phyloP scores from a whole-genome alignment of 495 filamentous ascomycete species.

The Saxispiralis lemnorum region DNA sequence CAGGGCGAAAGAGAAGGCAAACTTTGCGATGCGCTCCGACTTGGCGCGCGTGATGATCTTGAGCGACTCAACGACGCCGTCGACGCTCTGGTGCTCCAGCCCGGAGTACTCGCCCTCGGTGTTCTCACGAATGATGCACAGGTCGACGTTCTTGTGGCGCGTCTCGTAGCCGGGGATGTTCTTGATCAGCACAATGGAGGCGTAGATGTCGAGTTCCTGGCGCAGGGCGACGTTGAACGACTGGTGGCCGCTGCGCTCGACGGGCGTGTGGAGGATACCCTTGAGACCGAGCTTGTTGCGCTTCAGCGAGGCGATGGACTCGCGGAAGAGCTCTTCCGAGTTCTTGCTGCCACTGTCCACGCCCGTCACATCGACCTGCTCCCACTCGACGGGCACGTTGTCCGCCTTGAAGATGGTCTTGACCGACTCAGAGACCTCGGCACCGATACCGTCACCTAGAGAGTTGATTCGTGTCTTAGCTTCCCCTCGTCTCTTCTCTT shows the following conservation, averaged over 20 bases:
- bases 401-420: conserved; percentile 99
- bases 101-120: conserved; percentile 99
- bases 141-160: conserved; percentile 86
- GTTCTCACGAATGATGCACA: conserved; percentile 99
- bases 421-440: conserved; percentile 92
- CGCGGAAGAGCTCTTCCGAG: conserved; percentile 83
- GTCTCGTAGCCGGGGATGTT: conserved; percentile 98
- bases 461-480: conserved; percentile 11
- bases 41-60: conserved; percentile 99
- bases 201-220: conserved; percentile 98
- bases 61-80: conserved; percentile 92
- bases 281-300: conserved; percentile 97
- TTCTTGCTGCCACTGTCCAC: conserved; percentile 73
- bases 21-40: conserved; percentile 96
- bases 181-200: conserved; percentile 93
- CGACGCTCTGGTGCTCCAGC: conserved; percentile 92
- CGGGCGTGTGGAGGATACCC: conserved; percentile 90
- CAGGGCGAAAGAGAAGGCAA: conserved; percentile 90
- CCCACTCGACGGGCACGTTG: conserved; percentile 96
- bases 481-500: conserved; percentile 9
- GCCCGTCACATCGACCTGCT: conserved; percentile 92
- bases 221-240: conserved; percentile 98
- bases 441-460: conserved; percentile 92
- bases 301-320: conserved; percentile 85
- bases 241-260: conserved; percentile 92